Evolutionary conservation across 2,329 filamentous ascomycete species (phyloP), one percentile per base, ranked within the genome.

Genomic region (Alternaria angustiovoidea): DNA sequence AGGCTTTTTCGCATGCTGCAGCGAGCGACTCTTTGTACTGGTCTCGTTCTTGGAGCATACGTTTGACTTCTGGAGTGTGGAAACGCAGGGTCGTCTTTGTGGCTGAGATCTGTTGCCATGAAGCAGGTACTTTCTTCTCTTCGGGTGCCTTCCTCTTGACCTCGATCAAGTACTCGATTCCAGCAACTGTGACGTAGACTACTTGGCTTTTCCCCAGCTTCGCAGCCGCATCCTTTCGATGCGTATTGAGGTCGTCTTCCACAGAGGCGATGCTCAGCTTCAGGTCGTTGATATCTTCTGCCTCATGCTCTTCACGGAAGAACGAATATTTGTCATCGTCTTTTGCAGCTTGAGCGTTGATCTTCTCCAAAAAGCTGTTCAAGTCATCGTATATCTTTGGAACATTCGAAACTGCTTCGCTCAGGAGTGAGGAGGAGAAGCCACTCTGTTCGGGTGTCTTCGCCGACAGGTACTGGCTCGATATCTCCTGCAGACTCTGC

Each of bases 161-260:
- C 79, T 98, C 95, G 70, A 99, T 92, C 20, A 99, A 87, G 75
- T 93, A 99, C 75, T 98, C 95, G 68, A 98, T 96, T 7, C 94
- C 94, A 1, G 93, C 87, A 7, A 95, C 91, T 0, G 92, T 95
- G 26, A 89, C 88, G 74, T 97, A 99, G 5, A 89, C 84, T 22
- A 95, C 86, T 46, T 88, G 87, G 3, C 82, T 91, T 74, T 89
- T 90, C 63, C 88, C 88, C 18, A 99, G 82, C 59, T 89, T 91
- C 44, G 87, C 82, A 1, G 91, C 91, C 2, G 92, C 93, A 12
- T 85, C 87, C 28, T 85, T 77, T 41, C 90, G 89, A 76, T 98
- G 92, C 16, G 88, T 86, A 61, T 94, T 87, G 1, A 99, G 87
- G 58, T 97, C 93, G 70, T 95, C 89, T 79, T 99, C 94, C 5